Conservation (phyloP, 2,329 filamentous ascomycete species). For the Davidsoniella eucalypti region DNA sequence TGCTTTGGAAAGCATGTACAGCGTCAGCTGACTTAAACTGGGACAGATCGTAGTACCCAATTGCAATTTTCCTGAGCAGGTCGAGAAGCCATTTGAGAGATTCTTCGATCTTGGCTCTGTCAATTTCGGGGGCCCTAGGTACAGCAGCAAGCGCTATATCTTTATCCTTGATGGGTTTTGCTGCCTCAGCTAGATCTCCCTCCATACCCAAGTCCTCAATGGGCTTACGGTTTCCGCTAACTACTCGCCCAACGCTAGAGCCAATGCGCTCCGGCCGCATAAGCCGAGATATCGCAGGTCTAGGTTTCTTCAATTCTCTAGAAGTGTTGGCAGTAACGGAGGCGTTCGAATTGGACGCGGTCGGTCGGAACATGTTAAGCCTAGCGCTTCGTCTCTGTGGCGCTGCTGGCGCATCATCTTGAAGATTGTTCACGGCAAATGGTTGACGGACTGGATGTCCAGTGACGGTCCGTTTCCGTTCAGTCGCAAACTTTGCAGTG, state of each 20-base stretch:
- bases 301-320: slow-evolving; percentile 70
- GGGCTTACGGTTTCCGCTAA: slow-evolving; percentile 79
- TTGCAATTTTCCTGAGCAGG: slow-evolving; percentile 64
- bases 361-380: slow-evolving; percentile 52
- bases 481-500: slow-evolving; percentile 28
- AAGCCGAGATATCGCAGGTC: slow-evolving; percentile 51
- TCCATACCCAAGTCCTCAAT: slow-evolving; percentile 50
- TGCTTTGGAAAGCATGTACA: slow-evolving; percentile 51
- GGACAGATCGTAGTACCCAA: slow-evolving; percentile 61
- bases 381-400: slow-evolving; percentile 56
- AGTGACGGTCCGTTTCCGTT: slow-evolving; percentile 84
- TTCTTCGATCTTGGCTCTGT: slow-evolving; percentile 53
- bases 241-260: slow-evolving; percentile 65
- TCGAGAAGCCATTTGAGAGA: slow-evolving; percentile 63
- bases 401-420: slow-evolving; percentile 41
- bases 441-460: slow-evolving; percentile 49
- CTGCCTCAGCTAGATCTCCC: slow-evolving; percentile 47
- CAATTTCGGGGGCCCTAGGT: slow-evolving; percentile 28
- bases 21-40: slow-evolving; percentile 68
- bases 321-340: slow-evolving; percentile 20
- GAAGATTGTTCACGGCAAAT: slow-evolving; percentile 24
- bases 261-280: slow-evolving; percentile 48
- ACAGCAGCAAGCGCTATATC: not conserved
- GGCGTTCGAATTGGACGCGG: slow-evolving; percentile 46
- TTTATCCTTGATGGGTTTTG: slow-evolving; percentile 18